Evolutionary conservation across 768 basidiomycete genomes (phyloP).

Genomic region (Sarcodon sp.): DNA sequence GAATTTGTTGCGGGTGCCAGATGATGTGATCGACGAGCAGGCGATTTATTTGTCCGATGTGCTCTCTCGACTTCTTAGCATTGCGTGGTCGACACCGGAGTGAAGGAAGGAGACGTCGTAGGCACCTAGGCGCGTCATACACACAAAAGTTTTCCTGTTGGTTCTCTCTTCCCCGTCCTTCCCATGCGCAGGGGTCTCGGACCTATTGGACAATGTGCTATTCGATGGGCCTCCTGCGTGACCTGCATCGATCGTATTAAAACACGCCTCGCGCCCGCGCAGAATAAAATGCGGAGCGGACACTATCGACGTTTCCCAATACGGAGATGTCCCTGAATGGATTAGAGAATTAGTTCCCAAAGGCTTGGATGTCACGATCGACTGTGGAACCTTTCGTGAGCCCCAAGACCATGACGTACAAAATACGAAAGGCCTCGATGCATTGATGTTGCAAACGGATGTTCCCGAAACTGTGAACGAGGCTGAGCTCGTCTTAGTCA

Average conservation of each 20-base stretch:
- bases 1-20: slow-evolving; percentile 60
- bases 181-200: slow-evolving; percentile 40
- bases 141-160: background rate
- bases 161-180: background rate
- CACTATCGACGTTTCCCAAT: slow-evolving; percentile 42
- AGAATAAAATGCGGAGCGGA: slow-evolving; percentile 34
- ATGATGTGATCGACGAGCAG: slow-evolving; percentile 50
- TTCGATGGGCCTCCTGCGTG: slow-evolving; percentile 48
- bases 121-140: slow-evolving; percentile 48
- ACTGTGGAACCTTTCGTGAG: slow-evolving; percentile 57
- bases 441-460: slow-evolving; percentile 66
- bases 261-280: slow-evolving; percentile 35
- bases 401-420: slow-evolving; percentile 56
- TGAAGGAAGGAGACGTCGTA: slow-evolving; percentile 59
- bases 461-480: slow-evolving; percentile 52
- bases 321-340: slow-evolving; percentile 34
- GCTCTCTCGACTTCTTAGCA: slow-evolving; percentile 67
- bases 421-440: slow-evolving; percentile 45
- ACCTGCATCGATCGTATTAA: slow-evolving; percentile 59
- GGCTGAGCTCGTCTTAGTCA: slow-evolving; percentile 23
- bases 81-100: slow-evolving; percentile 57
- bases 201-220: slow-evolving; percentile 51
- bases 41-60: slow-evolving; percentile 47
- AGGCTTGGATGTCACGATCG: slow-evolving; percentile 53
- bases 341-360: slow-evolving; percentile 48